phyloP scores from a whole-genome alignment of 2,329 filamentous ascomycete species.

The Pyricularia pennisetigena region DNA sequence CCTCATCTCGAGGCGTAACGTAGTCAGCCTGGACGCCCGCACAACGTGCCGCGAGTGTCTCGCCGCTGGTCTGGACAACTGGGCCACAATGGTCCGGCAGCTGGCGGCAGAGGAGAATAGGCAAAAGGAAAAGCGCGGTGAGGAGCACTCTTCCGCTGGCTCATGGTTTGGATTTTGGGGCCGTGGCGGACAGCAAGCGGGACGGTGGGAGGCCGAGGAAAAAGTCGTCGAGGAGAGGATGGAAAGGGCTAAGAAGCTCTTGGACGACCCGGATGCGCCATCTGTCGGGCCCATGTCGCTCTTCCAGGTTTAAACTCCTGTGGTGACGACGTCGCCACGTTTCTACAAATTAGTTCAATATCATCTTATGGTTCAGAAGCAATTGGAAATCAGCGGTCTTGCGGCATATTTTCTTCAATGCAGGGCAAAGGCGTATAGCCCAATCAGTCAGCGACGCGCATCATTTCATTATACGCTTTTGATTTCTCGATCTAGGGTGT shows the following conservation, averaged over 20 bases:
- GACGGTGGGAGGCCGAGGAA: conserved; percentile 45
- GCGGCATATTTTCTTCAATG: not conserved
- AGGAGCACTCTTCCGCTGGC: conserved; percentile 1
- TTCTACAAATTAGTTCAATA: not conserved
- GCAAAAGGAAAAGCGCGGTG: not conserved
- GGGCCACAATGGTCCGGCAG: conserved; percentile 67
- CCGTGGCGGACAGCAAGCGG: conserved; percentile 24
- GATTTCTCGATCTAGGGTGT: not conserved
- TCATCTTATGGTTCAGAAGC: not conserved
- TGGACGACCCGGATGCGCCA: conserved; percentile 36
- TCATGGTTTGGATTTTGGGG: conserved; percentile 31
- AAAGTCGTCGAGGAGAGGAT: conserved; percentile 42
- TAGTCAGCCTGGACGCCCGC: conserved; percentile 24
- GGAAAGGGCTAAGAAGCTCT: conserved; percentile 38
- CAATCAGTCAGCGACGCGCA: not conserved
- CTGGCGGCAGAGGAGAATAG: conserved; percentile 44
- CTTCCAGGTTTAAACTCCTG: conserved; percentile 6
- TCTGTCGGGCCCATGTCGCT: conserved; percentile 7
- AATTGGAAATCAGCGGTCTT: not conserved
- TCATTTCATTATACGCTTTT: not conserved
- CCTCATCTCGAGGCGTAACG: not conserved
- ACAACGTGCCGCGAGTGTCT: conserved; percentile 70
- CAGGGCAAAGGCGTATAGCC: not conserved
- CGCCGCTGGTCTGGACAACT: conserved; percentile 66
- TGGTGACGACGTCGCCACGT: not conserved